Conservation (phyloP, 495 filamentous ascomycete genomes). For the Apodospora peruviana region DNA sequence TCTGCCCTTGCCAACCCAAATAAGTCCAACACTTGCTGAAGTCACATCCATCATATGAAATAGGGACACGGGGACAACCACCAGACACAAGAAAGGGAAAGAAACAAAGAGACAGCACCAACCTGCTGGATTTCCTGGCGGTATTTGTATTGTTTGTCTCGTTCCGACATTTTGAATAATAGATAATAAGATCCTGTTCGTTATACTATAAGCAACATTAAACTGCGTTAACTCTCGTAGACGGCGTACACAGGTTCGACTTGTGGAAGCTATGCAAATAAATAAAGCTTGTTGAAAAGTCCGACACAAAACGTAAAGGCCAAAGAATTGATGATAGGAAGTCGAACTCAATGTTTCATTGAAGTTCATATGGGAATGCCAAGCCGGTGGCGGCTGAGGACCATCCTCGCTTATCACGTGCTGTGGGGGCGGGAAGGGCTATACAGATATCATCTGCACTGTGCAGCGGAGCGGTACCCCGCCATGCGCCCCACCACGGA, state of each 20-base stretch:
- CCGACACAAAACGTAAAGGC: no score
- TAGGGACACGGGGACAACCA: not conserved
- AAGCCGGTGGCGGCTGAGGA: no score
- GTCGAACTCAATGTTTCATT: no score
- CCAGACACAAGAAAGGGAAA: not conserved
- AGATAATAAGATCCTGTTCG: not conserved
- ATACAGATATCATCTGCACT: not conserved
- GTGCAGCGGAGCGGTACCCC: not conserved
- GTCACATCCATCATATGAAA: not conserved
- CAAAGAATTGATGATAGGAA: no score
- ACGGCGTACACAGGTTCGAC: no score
- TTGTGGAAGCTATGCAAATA: no score
- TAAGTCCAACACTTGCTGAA: not conserved
- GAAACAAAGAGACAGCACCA: constrained; percentile 20
- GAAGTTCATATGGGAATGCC: no score
- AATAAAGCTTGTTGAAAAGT: no score
- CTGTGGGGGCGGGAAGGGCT: not conserved
- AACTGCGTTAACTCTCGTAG: not conserved
- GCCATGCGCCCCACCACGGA: not conserved
- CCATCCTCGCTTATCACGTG: no score
- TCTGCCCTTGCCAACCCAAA: no score
- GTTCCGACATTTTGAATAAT: constrained; percentile 53
- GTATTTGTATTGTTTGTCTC: constrained; percentile 70
- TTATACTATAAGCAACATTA: not conserved
- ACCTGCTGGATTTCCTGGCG: constrained; percentile 94